Evolutionary conservation across 164 flowering plant genomes (phyloP), one percentile per base, ranked within the genome.

Genomic region (Macadamia tetraphylla): DNA sequence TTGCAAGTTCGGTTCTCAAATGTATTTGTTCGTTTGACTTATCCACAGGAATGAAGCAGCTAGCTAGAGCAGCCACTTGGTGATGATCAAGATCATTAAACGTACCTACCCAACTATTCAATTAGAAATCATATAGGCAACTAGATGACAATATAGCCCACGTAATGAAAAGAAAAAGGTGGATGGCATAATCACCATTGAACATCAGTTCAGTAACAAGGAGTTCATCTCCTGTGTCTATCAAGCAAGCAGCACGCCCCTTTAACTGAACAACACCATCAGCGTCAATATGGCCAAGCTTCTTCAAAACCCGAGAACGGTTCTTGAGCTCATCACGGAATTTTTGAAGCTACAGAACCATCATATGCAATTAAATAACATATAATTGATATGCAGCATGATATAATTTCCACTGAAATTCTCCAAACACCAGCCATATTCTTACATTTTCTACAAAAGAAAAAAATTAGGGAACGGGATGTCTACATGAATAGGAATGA

Each of bases 141-240:
- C 29, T 66, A 10, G 13, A 30, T 3, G 5, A 58, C 23, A 10
- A n/a, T 35, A 40, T 40, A 29, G 14, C 5, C 6, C 58, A 62
- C 11, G 14, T 9, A 17, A 58, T 65, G 58, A 60, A 30, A 5
- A 43, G 7, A 62, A 30, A 62, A 42, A 63, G 32, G 32, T 6
- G 40, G 62, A 61, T 58, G 14, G 55, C 1, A 44, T 62, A 67
- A 42, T 83, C 66, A 95, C 99, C 98, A 80, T 95, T 92, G 70
- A 95, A 95, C 99, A 95, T 95, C 71, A 95, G 74, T 70, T 95
- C 99, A 23, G 99, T 95, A 35, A 95, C 94, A 76, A 95, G 94
- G 55, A 92, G 91, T 75, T 95, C 98, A 83, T 95, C 99, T 69
- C 97, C 99, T 14, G 99, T 95, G 79, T 95, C 99, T 73, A 95